These are phyloP conservation scores for Pisolithus tinctorius DNA, from an alignment of 768 basidiomycete species.

Conservation along the genomic window DNA sequence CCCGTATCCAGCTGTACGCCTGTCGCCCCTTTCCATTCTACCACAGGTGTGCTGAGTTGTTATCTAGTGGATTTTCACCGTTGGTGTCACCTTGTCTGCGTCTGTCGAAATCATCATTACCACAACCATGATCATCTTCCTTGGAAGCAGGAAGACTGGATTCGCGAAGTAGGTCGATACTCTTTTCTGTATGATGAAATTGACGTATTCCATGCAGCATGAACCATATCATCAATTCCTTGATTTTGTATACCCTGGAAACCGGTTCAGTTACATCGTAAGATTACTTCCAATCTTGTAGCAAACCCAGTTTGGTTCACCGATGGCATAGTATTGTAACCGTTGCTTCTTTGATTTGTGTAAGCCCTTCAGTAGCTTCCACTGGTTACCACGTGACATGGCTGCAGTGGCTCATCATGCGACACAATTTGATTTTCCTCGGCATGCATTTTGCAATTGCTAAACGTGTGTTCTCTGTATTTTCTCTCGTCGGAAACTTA, in stretches of 20 bases:
- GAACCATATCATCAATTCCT: conserved; percentile 40
- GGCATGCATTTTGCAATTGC: conserved; percentile 31
- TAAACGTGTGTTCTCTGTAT: conserved; percentile 16
- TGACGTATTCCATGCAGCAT: conserved; percentile 25
- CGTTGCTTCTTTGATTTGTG: conserved; percentile 27
- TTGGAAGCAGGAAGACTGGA: conserved; percentile 25
- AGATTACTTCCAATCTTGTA: not conserved
- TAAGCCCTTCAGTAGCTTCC: conserved; percentile 7
- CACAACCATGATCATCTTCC: conserved; percentile 24
- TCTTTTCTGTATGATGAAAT: not conserved
- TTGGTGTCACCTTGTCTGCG: conserved; percentile 26
- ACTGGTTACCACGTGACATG: not conserved
- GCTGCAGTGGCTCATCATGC: conserved; percentile 26
- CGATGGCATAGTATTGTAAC: conserved; percentile 20
- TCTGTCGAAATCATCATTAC: conserved; percentile 30
- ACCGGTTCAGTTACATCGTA: conserved; percentile 44
- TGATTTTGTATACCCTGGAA: conserved; percentile 49
- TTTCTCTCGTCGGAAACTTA: not conserved
- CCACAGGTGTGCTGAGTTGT: not conserved
- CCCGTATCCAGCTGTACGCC: conserved; percentile 23
- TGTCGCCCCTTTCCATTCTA: not conserved
- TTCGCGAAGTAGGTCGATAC: conserved; percentile 18
- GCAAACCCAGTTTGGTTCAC: not conserved
- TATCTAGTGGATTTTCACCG: conserved; percentile 25
- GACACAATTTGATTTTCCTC: conserved; percentile 29